Base-by-base conservation (phyloP, 2,329 filamentous ascomycete species). In the Fusarium lateritium region DNA sequence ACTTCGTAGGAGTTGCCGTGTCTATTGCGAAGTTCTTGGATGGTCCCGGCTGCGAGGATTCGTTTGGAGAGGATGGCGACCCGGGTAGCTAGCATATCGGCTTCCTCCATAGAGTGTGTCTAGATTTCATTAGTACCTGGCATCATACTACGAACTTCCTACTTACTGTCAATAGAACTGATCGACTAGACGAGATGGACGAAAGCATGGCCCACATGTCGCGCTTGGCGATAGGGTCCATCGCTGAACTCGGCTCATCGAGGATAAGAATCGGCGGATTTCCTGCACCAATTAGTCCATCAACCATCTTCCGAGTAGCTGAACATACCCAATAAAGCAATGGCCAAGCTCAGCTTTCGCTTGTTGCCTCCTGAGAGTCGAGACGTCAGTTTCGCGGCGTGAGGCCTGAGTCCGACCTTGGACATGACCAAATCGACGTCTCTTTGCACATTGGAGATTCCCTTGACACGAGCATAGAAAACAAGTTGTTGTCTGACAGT, bases 21-120 rank as follows among this genome's bases (percentile, higher is more conserved):
- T 58, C 89, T 87, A 36, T 85, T 83, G 10, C 93, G 85, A 5
- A 97, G 83, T 53, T 88, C 81, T 22, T 92, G 87, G 0, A 89
- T 89, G 0, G 88, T 90, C 1, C 93, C 94, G 11, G 94, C 83
- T 0, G 93, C 94, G 13, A 97, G 83, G 92, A 97, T 95, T 40
- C 89, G 86, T 68, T 86, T 86, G 5, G 93, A 92, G 81, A 97
- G 89, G 72, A 97, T 97, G 6, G 92, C 94, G 3, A 74, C 76
- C 8, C 76, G 75, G 9, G 63, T 88, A 0, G 92, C 91, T 4
- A 94, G 82, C 2, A 91, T 91, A 70, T 94, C 91, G 2, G 92
- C 92, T 77, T 94, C 92, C 75, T 94, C 92, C 91, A 94, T 94
- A 13, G 86, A 90, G 76, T 94, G 92, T 0, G 92, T 94, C 0